These are phyloP conservation scores for Leccinum huronense DNA, from an alignment of 1,284 basidiomycete species.

Conservation along the genomic window DNA sequence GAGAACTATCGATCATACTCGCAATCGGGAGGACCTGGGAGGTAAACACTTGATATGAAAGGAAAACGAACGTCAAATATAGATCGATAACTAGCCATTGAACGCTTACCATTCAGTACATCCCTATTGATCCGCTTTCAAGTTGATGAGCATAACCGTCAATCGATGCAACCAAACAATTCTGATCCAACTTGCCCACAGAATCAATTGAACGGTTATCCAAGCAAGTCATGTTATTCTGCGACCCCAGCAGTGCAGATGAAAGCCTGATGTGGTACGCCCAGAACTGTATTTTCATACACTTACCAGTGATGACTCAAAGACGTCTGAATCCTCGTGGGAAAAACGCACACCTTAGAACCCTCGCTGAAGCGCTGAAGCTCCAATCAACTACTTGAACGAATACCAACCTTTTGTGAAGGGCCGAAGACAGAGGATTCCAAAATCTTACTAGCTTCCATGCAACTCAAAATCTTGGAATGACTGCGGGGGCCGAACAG, in stretches of 20 bases:
- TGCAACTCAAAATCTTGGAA: background rate
- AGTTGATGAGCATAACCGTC: background rate
- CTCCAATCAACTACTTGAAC: background rate
- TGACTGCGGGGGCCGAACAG: background rate
- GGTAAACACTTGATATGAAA: background rate
- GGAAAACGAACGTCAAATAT: background rate
- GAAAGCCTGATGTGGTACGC: background rate
- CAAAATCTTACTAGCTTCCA: background rate
- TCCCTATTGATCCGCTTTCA: background rate
- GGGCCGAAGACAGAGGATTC: background rate
- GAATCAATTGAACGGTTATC: background rate
- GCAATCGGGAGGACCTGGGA: background rate
- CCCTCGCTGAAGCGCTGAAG: background rate
- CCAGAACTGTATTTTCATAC: background rate
- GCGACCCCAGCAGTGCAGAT: background rate
- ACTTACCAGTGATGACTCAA: background rate
- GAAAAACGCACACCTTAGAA: background rate
- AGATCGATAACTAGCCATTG: background rate
- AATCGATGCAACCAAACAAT: background rate
- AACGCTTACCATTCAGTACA: background rate
- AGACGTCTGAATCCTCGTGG: background rate
- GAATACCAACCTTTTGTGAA: background rate
- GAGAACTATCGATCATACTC: slow-evolving; percentile 5
- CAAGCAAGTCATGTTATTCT: background rate
- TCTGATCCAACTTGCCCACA: slow-evolving; percentile 2